A percentile compares a stretch with the other conserved stretches of the same genome.
These are phyloP conservation scores for Pseudogymnoascus sp. DNA, from an alignment of 2,329 filamentous ascomycete genomes.

Conservation along the genomic window DNA sequence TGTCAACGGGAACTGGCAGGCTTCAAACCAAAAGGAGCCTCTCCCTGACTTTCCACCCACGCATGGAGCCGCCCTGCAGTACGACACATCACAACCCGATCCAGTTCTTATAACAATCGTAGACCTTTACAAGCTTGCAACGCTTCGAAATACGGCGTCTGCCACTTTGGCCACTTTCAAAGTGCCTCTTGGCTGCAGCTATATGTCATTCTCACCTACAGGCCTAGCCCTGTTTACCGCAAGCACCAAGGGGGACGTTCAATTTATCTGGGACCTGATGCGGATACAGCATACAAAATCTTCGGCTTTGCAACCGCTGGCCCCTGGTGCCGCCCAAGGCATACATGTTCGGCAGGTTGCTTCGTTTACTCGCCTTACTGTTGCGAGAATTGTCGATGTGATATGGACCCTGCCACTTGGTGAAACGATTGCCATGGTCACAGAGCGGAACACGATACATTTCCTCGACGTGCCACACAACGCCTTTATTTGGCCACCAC, in stretches of 20 bases:
- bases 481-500: constrained; percentile 82
- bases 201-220: constrained; percentile 67
- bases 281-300: constrained; percentile 54
- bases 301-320: constrained; percentile 47
- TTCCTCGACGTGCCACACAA: constrained; percentile 77
- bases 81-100: constrained; percentile 45
- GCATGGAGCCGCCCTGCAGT: constrained; percentile 54
- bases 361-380: constrained; percentile 83
- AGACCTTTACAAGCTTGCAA: constrained; percentile 54
- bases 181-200: constrained; percentile 68
- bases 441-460: constrained; percentile 91
- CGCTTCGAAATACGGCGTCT: constrained; percentile 37
- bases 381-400: constrained; percentile 83
- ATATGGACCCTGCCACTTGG: constrained; percentile 77
- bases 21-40: constrained; percentile 21
- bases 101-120: constrained; percentile 68
- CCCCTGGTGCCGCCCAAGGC: constrained; percentile 26
- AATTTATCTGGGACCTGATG: constrained; percentile 74
- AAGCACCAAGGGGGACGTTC: constrained; percentile 75
- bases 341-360: constrained; percentile 73
- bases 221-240: constrained; percentile 69
- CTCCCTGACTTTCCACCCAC: constrained; percentile 62
- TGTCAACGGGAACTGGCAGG: constrained; percentile 26
- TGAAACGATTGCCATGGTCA: constrained; percentile 80
- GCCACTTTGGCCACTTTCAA: constrained; percentile 62